Conservation (phyloP, 2,329 filamentous ascomycete genomes). For the Fusarium gaditjirri region DNA sequence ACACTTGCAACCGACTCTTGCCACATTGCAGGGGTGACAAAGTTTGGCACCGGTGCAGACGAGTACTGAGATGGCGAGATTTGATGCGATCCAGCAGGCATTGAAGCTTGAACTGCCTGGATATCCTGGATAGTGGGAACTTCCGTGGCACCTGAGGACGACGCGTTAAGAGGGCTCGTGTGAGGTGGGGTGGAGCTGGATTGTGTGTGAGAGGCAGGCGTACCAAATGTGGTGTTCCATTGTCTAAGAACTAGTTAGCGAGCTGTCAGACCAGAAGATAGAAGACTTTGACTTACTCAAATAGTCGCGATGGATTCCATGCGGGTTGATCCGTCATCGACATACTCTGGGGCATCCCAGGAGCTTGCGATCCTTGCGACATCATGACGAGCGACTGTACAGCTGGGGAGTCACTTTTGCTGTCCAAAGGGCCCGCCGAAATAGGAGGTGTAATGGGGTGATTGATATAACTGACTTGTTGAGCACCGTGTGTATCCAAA, state of each 20-base stretch:
- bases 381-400: conserved; percentile 79
- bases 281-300: conserved; percentile 75
- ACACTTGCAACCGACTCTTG: conserved; percentile 76
- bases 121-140: conserved; percentile 65
- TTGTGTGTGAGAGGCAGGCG: conserved; percentile 57
- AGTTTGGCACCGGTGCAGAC: conserved; percentile 63
- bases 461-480: conserved; percentile 73
- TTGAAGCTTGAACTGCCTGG: conserved; percentile 57
- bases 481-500: conserved; percentile 63
- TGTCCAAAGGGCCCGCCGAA: conserved; percentile 76
- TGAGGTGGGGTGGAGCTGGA: conserved; percentile 52
- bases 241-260: conserved; percentile 66
- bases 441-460: conserved; percentile 85
- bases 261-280: not conserved
- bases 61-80: conserved; percentile 64
- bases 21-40: conserved; percentile 79
- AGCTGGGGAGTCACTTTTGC: conserved; percentile 80
- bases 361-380: conserved; percentile 67
- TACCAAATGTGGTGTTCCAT: conserved; percentile 95
- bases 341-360: conserved; percentile 64
- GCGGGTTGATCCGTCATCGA: conserved; percentile 70
- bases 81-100: conserved; percentile 58
- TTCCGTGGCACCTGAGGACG: conserved; percentile 65
- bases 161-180: conserved; percentile 63
- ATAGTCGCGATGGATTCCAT: conserved; percentile 90